Base-by-base conservation (phyloP, 1,139 yeast genomes). In the Blastobotrys petasosporus region DNA sequence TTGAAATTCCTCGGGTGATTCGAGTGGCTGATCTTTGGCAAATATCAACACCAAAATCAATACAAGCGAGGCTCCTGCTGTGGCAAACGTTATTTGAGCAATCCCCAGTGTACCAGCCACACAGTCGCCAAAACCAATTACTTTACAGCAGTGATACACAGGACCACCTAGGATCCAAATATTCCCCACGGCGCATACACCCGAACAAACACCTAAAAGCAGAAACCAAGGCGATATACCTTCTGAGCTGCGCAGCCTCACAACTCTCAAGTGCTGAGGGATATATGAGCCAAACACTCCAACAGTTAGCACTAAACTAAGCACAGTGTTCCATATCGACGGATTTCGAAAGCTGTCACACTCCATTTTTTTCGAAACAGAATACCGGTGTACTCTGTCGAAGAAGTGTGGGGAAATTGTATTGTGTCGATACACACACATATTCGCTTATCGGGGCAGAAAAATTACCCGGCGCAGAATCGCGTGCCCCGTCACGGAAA, bases 201-300 rank as follows among this genome's bases (percentile, higher is more conserved):
- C 84, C 2, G 94, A 82, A 20, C 82, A 67, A 11, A 86, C 79
- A 2, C 94, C 94, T 35, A 87, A 71, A 11, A 86, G 67, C 42
- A 87, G 68, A 59, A 82, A 87, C 56, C 76, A 73, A 8, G 90
- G 85, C 2, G 92, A 82, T 28, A 87, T 68, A 2, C 96, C 96
- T 59, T 85, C 92, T 4, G 92, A 80, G 6, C 88, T 75, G 47
- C 75, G 65, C 44, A 87, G 75, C 16, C 62, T 58, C 43, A 76
- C 65, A 41, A 87, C 80, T 41, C 84, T 73, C 44, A 70, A 55
- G 61, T 83, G 86, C 64, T 87, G 96, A 0, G 95, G 95, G 2
- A 82, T 49, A 60, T 86, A 87, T 42, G 94, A 83, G n/a, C 74
- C 57, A 39, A 81, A 75, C 23, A 87, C 84, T 3, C 92, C 95